phyloP scores from a whole-genome alignment of 2,329 filamentous ascomycete species.

The Westerdykella ornata region DNA sequence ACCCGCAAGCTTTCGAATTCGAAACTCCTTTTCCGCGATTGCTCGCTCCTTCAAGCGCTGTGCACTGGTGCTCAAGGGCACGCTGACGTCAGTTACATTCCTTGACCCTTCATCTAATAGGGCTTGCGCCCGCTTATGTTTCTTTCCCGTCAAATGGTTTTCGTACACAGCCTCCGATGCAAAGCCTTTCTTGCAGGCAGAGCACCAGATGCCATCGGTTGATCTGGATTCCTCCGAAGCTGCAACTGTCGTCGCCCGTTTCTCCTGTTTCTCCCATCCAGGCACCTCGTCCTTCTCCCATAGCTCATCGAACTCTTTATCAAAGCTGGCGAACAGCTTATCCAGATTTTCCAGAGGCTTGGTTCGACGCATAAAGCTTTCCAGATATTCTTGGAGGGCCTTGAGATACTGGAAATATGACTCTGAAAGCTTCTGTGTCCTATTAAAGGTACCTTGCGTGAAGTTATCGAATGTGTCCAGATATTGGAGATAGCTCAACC shows the following conservation, averaged over 20 bases:
- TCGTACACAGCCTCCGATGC: constrained; percentile 94
- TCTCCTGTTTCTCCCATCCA: constrained; percentile 62
- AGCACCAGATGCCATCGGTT: constrained; percentile 75
- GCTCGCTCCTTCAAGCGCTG: constrained; percentile 70
- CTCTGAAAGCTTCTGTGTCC: constrained; percentile 81
- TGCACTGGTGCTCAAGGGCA: constrained; percentile 6
- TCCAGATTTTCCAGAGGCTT: constrained; percentile 80
- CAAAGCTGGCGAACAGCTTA: constrained; percentile 67
- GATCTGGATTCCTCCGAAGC: constrained; percentile 43
- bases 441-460: constrained; percentile 64
- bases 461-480: constrained; percentile 88
- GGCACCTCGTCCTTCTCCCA: constrained; percentile 76
- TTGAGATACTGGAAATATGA: constrained; percentile 87
- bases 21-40: constrained; percentile 80
- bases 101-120: constrained; percentile 37
- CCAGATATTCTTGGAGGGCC: constrained; percentile 72
- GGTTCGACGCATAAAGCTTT: constrained; percentile 78
- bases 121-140: constrained; percentile 73
- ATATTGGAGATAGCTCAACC: constrained; percentile 85
- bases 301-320: constrained; percentile 72
- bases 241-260: constrained; percentile 40
- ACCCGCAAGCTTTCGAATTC: constrained; percentile 70
- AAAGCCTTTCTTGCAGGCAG: constrained; percentile 90
- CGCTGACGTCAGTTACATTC: constrained; percentile 17
- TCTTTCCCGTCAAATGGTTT: constrained; percentile 80